Base-by-base conservation (phyloP, 352 stramenopile species). In the Blastocystis sp. region DNA sequence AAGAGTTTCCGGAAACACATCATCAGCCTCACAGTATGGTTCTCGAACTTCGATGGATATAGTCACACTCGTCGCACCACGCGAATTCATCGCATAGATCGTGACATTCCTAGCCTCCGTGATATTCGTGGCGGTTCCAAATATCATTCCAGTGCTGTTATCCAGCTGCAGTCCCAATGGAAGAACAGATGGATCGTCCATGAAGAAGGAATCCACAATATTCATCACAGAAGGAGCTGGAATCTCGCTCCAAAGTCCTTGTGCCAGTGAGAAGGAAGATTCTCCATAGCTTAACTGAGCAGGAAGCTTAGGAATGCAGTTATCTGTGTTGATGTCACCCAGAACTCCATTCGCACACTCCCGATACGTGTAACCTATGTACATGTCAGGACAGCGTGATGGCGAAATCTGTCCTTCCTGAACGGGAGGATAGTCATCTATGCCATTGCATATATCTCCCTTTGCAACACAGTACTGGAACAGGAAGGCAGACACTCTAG, bases 361-460 rank as follows among this genome's bases (percentile, higher is more conserved):
- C 0, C 70, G 43, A 65, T 81, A 81, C 8, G 70, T 62, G 50
- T 65, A 81, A 20, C 70, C 70, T 8, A 11, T 1, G 24, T 65
- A 81, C 34, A 20, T 53, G 8, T 63, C 70, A 63, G 41, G 16
- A 34, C 70, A 81, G 18, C 18, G 5, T 11, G 43, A 63, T 11
- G 70, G 70, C 50, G 70, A 81, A 37, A 81, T 81, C 43, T 81
- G 70, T n/a, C 70, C 70, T 24, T 81, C 70, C 24, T 6, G 5
- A 18, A 81, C 70, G 55, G 45, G 30, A 63, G 70, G 70, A 64
- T 81, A 81, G 0, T 37, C 26, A 26, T 47, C 70, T 5, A 66
- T 41, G 26, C 45, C 70, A 9, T 39, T n/a, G 50, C 70, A 81
- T 13, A 65, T 41, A 13, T 39, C 24, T n/a, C 73, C 73, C 20